Conservation (phyloP, 176 grass and related monocot species). For the Oryza punctata region DNA sequence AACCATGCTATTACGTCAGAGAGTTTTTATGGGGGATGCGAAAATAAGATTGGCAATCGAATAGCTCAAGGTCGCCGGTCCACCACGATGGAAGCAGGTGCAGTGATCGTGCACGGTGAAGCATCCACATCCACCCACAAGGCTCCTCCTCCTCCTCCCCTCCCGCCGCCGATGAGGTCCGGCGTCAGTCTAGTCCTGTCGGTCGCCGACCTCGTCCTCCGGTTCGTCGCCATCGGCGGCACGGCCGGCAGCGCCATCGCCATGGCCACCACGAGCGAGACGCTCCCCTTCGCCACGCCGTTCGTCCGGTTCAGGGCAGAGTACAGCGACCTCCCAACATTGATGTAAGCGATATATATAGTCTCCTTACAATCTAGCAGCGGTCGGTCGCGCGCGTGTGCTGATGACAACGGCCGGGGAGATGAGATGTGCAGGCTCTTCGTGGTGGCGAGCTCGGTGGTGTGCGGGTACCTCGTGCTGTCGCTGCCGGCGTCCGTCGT, state of each 20-base stretch:
- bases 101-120: conserved; percentile 29
- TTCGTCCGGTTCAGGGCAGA: conserved; percentile 50
- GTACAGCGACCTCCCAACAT: conserved; percentile 46
- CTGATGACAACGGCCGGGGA: neutral
- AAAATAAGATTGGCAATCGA: too few species aligned
- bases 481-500: conserved; percentile 54
- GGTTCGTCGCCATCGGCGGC: conserved; percentile 30
- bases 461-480: conserved; percentile 51
- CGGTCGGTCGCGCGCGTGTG: too few species aligned
- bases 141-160: neutral
- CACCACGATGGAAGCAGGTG: conserved; percentile 17
- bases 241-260: conserved; percentile 39
- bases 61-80: too few species aligned
- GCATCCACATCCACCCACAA: neutral
- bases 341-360: conserved; percentile 44
- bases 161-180: neutral
- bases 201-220: conserved; percentile 36
- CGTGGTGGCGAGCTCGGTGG: conserved; percentile 57
- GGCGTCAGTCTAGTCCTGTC: conserved; percentile 18
- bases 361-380: too few species aligned
- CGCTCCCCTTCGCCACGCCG: conserved; percentile 46
- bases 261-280: conserved; percentile 49
- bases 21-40: too few species aligned
- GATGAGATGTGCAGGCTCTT: conserved; percentile 61
- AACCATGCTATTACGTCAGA: neutral